Conservation (phyloP, 176 grass and related monocot species). For the Aechmea fasciata region DNA sequence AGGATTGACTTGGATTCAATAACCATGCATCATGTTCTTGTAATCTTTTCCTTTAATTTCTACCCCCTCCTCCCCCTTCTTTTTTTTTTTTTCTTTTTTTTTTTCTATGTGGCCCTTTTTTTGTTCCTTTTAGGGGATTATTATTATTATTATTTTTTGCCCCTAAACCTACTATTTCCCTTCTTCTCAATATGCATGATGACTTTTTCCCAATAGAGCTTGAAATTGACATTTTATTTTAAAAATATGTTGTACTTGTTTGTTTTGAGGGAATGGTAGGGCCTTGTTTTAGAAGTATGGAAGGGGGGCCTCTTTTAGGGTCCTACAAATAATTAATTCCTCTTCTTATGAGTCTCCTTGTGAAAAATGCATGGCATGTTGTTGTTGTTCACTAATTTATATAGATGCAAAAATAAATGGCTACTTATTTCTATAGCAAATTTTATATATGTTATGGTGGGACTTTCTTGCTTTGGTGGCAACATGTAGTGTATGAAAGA, state of each 20-base stretch:
- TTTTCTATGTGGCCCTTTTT: constrained; percentile 15
- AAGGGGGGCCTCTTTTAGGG: constrained; percentile 12
- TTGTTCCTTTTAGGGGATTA: constrained; percentile 7
- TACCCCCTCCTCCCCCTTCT: neutral
- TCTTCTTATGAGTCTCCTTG: neutral
- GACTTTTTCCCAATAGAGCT: constrained; percentile 5
- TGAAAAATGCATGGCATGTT: neutral
- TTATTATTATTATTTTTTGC: neutral
- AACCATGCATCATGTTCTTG: too few relatives aligned
- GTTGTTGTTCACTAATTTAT: neutral
- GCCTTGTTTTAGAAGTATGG: constrained; percentile 17
- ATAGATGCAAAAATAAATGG: constrained; percentile 19
- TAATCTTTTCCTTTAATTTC: constrained; percentile 13
- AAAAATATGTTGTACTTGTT: constrained; percentile 15
- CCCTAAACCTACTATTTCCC: neutral
- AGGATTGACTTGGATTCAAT: too few relatives aligned
- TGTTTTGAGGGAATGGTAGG: constrained; percentile 13
- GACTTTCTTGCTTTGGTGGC: too few relatives aligned
- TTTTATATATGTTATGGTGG: constrained; percentile 2
- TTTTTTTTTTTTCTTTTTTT: constrained; percentile 6
- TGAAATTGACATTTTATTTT: neutral
- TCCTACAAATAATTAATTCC: constrained; percentile 9
- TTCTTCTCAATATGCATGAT: constrained; percentile 17
- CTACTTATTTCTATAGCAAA: constrained; percentile 1
- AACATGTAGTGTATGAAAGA: too few relatives aligned